Conservation (phyloP, 495 filamentous ascomycete genomes). For the Cenococcum geophilum region DNA sequence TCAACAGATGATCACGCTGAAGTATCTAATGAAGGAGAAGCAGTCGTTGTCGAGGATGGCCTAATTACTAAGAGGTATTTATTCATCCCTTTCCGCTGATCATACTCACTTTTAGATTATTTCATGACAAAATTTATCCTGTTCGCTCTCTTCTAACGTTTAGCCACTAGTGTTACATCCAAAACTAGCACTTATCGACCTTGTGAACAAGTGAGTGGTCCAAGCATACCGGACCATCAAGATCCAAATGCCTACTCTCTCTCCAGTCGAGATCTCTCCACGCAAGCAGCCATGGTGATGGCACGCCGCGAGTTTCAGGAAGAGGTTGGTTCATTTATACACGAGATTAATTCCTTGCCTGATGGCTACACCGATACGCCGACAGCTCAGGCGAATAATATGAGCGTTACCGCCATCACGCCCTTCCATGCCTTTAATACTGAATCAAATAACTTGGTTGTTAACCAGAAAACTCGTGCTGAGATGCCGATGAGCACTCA, state of each 20-base stretch:
- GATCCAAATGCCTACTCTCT: not conserved
- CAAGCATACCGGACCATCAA: not conserved
- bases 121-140: too few species aligned
- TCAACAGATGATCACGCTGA: too few species aligned
- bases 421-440: conserved; percentile 26
- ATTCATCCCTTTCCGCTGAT: too few species aligned
- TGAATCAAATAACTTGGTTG: conserved; percentile 1
- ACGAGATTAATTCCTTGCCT: not conserved
- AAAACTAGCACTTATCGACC: not conserved
- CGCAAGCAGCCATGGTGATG: not conserved
- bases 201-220: not conserved
- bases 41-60: too few species aligned
- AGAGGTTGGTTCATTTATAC: not conserved
- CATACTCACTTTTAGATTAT: too few species aligned
- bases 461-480: not conserved
- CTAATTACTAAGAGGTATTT: too few species aligned
- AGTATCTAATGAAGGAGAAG: too few species aligned
- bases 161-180: too few species aligned
- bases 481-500: conserved; percentile 27
- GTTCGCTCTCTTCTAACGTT: too few species aligned
- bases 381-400: not conserved
- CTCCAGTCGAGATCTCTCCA: not conserved
- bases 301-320: not conserved
- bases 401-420: conserved; percentile 7
- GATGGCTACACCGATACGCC: not conserved